Conservation (phyloP, 2,329 filamentous ascomycete genomes). For the Acarospora socialis region DNA sequence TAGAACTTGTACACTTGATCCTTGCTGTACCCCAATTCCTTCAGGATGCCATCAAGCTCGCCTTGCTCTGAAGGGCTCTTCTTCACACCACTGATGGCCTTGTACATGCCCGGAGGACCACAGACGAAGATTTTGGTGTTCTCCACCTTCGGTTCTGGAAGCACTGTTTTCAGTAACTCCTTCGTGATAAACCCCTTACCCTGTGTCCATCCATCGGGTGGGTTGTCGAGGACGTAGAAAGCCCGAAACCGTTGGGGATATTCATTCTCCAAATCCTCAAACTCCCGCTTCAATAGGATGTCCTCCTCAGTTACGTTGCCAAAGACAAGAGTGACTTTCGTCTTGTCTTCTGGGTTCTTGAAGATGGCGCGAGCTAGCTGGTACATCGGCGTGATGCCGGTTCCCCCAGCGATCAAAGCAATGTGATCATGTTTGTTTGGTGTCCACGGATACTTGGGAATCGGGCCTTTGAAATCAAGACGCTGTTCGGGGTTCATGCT, state of each 20-base stretch:
- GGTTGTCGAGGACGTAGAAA: constrained; percentile 86
- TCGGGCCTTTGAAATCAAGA: constrained; percentile 85
- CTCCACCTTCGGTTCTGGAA: constrained; percentile 79
- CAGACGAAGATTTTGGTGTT: constrained; percentile 97
- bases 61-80: constrained; percentile 88
- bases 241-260: constrained; percentile 90
- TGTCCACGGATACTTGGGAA: constrained; percentile 84
- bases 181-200: constrained; percentile 72
- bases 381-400: constrained; percentile 96
- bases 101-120: constrained; percentile 84
- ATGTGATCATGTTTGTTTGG: constrained; percentile 83
- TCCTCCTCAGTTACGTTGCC: constrained; percentile 83
- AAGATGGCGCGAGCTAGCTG: constrained; percentile 86
- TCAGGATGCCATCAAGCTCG: constrained; percentile 66
- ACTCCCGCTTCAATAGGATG: constrained; percentile 78
- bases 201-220: constrained; percentile 61
- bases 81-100: constrained; percentile 80
- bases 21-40: constrained; percentile 69
- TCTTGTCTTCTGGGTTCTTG: constrained; percentile 92
- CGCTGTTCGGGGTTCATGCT: constrained; percentile 65
- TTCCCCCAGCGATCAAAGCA: constrained; percentile 66
- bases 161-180: constrained; percentile 84
- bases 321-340: constrained; percentile 90
- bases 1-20: constrained; percentile 97
- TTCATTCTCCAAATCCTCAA: constrained; percentile 78